Percentiles rank a stretch among this genome's conserved stretches.
Conservation (phyloP, 495 filamentous ascomycete species). For the Xylaria castorea region DNA sequence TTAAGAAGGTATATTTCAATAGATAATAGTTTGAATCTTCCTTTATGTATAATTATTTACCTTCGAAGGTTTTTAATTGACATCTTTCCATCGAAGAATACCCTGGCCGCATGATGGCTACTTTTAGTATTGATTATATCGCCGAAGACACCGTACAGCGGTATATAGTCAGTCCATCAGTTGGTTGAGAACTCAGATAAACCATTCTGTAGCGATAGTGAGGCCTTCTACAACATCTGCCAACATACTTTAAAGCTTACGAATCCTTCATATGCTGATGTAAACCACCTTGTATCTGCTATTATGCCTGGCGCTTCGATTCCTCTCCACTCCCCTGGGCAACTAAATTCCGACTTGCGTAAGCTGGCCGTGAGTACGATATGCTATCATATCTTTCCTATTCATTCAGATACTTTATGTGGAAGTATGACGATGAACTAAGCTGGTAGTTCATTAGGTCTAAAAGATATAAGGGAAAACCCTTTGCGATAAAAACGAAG, state of each 20-base stretch:
- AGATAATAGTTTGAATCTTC: too few relatives aligned
- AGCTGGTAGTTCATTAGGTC: too few relatives aligned
- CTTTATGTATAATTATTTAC: neutral
- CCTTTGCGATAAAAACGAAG: too few relatives aligned
- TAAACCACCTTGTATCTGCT: constrained; percentile 97
- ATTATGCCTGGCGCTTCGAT: constrained; percentile 99
- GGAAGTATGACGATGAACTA: too few relatives aligned
- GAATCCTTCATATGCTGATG: constrained; percentile 93
- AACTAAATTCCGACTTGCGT: constrained; percentile 98
- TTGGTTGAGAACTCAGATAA: constrained; percentile 98
- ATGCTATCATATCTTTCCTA: neutral
- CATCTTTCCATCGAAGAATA: constrained; percentile 65
- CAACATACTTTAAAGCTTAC: constrained; percentile 96
- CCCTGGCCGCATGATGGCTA: constrained; percentile 99
- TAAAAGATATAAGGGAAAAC: too few relatives aligned
- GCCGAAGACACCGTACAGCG: constrained; percentile 98
- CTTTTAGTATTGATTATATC: constrained; percentile 96
- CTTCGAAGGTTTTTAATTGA: neutral
- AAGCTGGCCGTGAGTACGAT: constrained; percentile 99
- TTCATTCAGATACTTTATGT: neutral
- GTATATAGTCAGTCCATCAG: constrained; percentile 95
- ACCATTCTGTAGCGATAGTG: constrained; percentile 99
- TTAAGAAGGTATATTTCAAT: constrained; percentile 62
- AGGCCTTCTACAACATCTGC: constrained; percentile 99
- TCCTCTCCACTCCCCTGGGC: constrained; percentile 94